These are phyloP conservation scores for Clonostachys rosea DNA, from an alignment of 2,329 filamentous ascomycete genomes.

Conservation along the genomic window DNA sequence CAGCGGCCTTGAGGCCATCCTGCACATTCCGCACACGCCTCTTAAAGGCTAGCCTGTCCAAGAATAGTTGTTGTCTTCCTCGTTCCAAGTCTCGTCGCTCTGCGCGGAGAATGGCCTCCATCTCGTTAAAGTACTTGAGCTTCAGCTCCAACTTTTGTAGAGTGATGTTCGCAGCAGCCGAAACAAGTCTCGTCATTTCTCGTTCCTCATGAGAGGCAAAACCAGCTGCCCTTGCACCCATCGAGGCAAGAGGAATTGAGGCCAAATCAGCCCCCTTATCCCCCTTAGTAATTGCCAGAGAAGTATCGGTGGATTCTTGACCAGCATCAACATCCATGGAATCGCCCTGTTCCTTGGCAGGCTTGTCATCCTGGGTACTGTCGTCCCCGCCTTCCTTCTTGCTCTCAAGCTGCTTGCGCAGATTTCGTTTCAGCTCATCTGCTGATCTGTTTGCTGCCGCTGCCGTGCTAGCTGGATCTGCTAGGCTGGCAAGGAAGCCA, in stretches of 20 bases:
- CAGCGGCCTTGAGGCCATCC: slow-evolving; percentile 61
- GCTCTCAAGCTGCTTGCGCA: slow-evolving; percentile 65
- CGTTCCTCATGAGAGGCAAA: slow-evolving; percentile 95
- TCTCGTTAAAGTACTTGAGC: slow-evolving; percentile 91
- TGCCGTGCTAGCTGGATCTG: slow-evolving; percentile 84
- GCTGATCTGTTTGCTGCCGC: slow-evolving; percentile 86
- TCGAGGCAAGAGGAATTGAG: slow-evolving; percentile 78
- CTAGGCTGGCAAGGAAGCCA: slow-evolving; percentile 85
- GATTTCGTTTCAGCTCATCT: slow-evolving; percentile 74
- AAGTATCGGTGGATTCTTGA: slow-evolving; percentile 44
- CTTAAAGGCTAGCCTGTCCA: slow-evolving; percentile 88
- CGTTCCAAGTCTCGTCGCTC: slow-evolving; percentile 91
- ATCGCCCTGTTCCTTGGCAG: slow-evolving; percentile 44
- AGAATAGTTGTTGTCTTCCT: slow-evolving; percentile 85
- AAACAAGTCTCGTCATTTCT: slow-evolving; percentile 91
- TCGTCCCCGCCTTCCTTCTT: slow-evolving; percentile 53
- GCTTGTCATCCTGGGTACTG: slow-evolving; percentile 16
- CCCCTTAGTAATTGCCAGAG: slow-evolving; percentile 42
- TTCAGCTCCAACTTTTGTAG: slow-evolving; percentile 95
- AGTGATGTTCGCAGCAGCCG: slow-evolving; percentile 88
- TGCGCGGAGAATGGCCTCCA: slow-evolving; percentile 87
- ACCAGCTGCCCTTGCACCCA: slow-evolving; percentile 79
- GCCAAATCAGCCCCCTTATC: slow-evolving; percentile 50
- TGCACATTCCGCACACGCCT: slow-evolving; percentile 81
- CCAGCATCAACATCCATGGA: slow-evolving; percentile 61